Percentiles rank a stretch among this genome's conserved stretches.
phyloP scores from a whole-genome alignment of 78 protist species.

The Chrysochromulina parva region DNA sequence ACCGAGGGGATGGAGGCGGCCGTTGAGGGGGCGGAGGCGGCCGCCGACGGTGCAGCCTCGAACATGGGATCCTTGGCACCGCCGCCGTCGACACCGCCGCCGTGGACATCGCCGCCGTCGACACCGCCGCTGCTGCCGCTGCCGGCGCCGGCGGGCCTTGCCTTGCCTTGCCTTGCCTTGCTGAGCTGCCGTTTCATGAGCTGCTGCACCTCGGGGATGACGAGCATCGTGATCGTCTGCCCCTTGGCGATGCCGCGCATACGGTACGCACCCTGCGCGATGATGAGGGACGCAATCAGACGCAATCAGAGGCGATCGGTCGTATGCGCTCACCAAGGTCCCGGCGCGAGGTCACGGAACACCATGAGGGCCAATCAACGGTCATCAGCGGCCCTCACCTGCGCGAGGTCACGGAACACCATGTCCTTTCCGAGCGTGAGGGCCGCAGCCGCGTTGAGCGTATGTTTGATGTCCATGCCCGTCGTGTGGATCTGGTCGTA shows the following conservation, averaged over 20 bases:
- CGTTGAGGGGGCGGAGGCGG: too few species aligned
- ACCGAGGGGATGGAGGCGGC: too few species aligned
- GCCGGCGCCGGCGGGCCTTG: neutral
- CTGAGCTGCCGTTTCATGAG: conserved; percentile 45
- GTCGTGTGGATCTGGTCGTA: conserved; percentile 67
- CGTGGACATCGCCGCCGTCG: neutral
- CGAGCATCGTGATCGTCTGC: conserved; percentile 36
- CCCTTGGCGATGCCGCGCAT: conserved; percentile 70
- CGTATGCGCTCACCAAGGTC: neutral
- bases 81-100: neutral
- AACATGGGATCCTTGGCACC: neutral
- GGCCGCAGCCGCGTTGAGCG: conserved; percentile 52
- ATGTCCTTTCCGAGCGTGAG: conserved; percentile 78
- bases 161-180: neutral
- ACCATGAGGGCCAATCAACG: too few species aligned
- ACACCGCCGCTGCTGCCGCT: neutral
- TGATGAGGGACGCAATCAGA: too few species aligned
- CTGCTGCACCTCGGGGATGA: conserved; percentile 51
- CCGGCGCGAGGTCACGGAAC: too few species aligned
- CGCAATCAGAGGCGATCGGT: too few species aligned
- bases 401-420: conserved; percentile 64
- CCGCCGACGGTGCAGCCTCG: neutral
- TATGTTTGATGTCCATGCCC: conserved; percentile 44
- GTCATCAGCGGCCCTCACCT: too few species aligned
- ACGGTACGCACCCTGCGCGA: conserved; percentile 59